Evolutionary conservation across 2,329 filamentous ascomycete species (phyloP), one percentile per base, ranked within the genome.

Genomic region (Chrysoporthe puriensis): DNA sequence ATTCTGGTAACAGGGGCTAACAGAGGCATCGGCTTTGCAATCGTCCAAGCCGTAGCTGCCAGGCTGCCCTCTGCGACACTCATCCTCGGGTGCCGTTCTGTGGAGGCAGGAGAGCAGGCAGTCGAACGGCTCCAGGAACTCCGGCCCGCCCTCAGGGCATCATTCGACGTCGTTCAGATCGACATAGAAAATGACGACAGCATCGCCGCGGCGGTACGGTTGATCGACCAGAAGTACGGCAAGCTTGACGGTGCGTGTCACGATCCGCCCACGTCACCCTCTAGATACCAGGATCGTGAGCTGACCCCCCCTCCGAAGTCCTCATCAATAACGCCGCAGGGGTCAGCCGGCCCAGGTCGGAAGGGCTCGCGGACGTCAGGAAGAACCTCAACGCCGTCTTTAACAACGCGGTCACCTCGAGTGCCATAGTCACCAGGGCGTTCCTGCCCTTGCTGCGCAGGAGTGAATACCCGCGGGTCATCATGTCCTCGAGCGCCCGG

Each of bases 1-100:
- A 68, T 68, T 11, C 48, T 78, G 50, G 75, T 79, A 64, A 80
- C 79, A 4, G 77, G 78, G 21, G 73, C 73, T 18, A 78, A 76
- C 68, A 72, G 74, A 59, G 77, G 77, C 8, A 75, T 80, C 14
- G 78, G 77, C 0, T 73, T 75, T 59, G 74, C 72, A 50, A 76
- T 78, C 21, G 70, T 76, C 40, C 69, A 76, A 69, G 69, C 78
- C 21, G 71, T 77, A 5, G 74, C 72, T 2, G 52, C 66, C 32
- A 73, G 73, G 13, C 62, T 75, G 0, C 72, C 73, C 1, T 63
- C 69, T 1, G 66, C 72, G 26, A 74, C 70, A 5, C 76, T 77
- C 36, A 72, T 80, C 26, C 71, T 80, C 4, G 74, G 71, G n/a
- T 73, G 73, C 42, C 73, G 76, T 44, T 61, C 70, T 26, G 3